A percentile compares a stretch with the other conserved stretches of the same genome.
These are phyloP conservation scores for Sonneratia caseolaris DNA, from an alignment of 345 rosid genomes.

Conservation along the genomic window DNA sequence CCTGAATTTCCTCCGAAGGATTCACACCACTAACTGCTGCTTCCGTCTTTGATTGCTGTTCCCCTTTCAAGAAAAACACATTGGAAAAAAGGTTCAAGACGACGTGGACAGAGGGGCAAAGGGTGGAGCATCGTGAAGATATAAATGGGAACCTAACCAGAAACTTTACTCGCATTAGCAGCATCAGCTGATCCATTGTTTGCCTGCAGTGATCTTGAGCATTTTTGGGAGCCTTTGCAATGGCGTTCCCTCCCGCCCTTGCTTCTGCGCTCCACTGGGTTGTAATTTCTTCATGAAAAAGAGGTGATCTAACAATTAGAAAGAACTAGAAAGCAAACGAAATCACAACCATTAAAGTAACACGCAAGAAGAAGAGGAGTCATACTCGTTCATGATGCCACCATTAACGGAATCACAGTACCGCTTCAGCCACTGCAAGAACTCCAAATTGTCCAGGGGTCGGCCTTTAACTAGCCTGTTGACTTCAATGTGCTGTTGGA, in stretches of 20 bases:
- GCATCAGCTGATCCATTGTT: slow-evolving; percentile 38
- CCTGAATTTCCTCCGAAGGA: slow-evolving; percentile 42
- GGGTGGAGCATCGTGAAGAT: slow-evolving; percentile 3
- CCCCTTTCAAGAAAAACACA: slow-evolving; percentile 21
- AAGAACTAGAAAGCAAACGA: not conserved
- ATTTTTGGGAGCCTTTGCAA: slow-evolving; percentile 41
- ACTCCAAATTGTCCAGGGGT: slow-evolving; percentile 96
- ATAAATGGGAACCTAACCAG: slow-evolving; percentile 22
- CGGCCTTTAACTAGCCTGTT: slow-evolving; percentile 86
- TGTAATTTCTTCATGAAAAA: slow-evolving; percentile 55
- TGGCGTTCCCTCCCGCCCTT: slow-evolving; percentile 63
- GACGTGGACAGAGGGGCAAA: not conserved
- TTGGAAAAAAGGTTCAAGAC: too few relatives aligned
- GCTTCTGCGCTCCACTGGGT: slow-evolving; percentile 77
- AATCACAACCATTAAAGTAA: not conserved
- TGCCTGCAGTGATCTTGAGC: slow-evolving; percentile 66
- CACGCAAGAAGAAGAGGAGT: not conserved
- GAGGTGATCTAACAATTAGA: not conserved
- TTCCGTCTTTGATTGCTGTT: slow-evolving; percentile 41
- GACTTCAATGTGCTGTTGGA: slow-evolving; percentile 47
- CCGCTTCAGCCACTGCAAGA: slow-evolving; percentile 90
- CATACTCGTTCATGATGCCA: slow-evolving; percentile 92
- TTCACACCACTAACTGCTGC: slow-evolving; percentile 20
- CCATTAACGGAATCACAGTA: slow-evolving; percentile 94
- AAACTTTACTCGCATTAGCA: slow-evolving; percentile 18